Base-by-base conservation (phyloP, 2,329 filamentous ascomycete species). In the Chalaropsis ovoidea region DNA sequence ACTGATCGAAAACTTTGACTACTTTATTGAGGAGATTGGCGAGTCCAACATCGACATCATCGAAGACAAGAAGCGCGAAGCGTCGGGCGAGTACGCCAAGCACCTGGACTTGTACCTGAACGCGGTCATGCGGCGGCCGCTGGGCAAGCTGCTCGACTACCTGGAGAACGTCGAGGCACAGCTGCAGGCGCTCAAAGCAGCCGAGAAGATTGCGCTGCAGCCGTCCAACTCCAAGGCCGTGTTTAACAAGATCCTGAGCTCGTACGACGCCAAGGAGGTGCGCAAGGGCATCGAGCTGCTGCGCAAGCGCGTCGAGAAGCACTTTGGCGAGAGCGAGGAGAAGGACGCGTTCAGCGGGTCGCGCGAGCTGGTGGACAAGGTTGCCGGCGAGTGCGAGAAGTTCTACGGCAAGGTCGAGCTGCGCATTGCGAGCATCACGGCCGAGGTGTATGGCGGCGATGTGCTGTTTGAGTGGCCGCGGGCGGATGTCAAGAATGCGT, bases 1-100 rank as follows among this genome's bases (percentile, higher is more conserved):
- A 42, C 81, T 97, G 64, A 97, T 99, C 70, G 93, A 99, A 75
- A 99, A 99, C 75, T 96, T 96, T 91, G 95, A 96, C 73, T 91
- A 96, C 75, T 97, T 95, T 76, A 80, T 94, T 11, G 92, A 97
- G 73, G 92, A 96, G 74, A 88, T 95, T 8, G 63, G 67, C 39
- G 90, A 95, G 70, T 80, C 87, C 17, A 81, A 83, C 45, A 84
- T 94, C 68, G 82, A 88, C 7, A 85, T 95, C 0, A 81, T 97
- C 3, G 85, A 89, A 68, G 85, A 89, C 70, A 96, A 92, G 89
- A 88, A 86, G 72, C 83, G 86, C 47, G 86, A 87, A 66, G 94
- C 93, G 1, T 79, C 82, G 41, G 81, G 84, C 58, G 91, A 96
- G 76, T 86, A 95, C 75, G 79, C 82, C 64, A 91, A 96, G 75